Base-by-base conservation (phyloP, 176 grass and related monocot species). In the Bothriochloa decipiens region DNA sequence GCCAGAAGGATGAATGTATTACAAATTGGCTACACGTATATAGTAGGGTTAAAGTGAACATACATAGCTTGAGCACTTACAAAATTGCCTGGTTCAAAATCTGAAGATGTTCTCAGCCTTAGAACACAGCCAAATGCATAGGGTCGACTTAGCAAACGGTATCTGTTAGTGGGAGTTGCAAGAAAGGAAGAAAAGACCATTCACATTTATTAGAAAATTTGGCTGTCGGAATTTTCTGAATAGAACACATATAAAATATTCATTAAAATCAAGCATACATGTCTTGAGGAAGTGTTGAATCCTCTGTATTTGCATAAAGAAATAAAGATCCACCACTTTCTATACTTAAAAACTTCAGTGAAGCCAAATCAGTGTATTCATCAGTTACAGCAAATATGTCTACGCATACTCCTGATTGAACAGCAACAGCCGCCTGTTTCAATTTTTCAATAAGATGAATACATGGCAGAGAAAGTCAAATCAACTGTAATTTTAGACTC, bases 51-150 rank as follows among this genome's bases (percentile, higher is more conserved):
- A 65, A 47, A 72, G 37, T 86, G 36, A 77, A 71, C 37, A 68
- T 16, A 86, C 70, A 70, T 70, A 83, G n/a, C 53, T 82, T 84
- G 27, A 82, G 37, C 78, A 28, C 96, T 91, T 91, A 99, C 96
- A 68, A 91, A 90, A 86, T 92, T 81, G 52, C 88, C 91, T 88
- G 89, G 85, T 60, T 89, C 81, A 61, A 94, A 99, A 79, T 99
- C 93, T 28, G 96, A 94, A 70, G 96, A 99, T 94, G 96, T 99
- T 86, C 96, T 91, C 76, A 99, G 74, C 53, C 93, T 86, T 84
- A 99, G 87, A 78, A 96, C 89, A 88, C 96, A 99, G 41, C 91
- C 96, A 92, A 99, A 99, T 79, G 96, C 96, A 92, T 99, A 99
- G 45, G 96, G 93, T 67, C 96, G 87, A 83, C 96, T 99, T 82